These are phyloP conservation scores for Epichloe aotearoae DNA, from an alignment of 2,329 filamentous ascomycete species.

Conservation along the genomic window DNA sequence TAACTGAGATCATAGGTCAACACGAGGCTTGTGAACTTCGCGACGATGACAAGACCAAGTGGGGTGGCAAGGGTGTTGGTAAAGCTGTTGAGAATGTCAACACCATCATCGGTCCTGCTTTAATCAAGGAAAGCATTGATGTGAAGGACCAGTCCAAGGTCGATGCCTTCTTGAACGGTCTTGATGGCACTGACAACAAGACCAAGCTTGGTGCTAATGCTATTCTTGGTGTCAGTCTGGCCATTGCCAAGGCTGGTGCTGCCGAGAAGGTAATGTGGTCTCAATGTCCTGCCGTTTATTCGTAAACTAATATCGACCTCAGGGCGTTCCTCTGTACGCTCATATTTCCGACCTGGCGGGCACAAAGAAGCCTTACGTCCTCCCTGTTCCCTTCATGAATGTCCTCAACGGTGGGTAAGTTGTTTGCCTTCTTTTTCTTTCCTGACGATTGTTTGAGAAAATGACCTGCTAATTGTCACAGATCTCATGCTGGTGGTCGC, in stretches of 20 bases:
- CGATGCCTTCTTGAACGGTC: constrained; percentile 73
- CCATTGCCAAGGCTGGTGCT: constrained; percentile 77
- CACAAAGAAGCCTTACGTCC: constrained; percentile 84
- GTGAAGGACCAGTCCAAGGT: constrained; percentile 78
- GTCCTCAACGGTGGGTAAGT: constrained; percentile 64
- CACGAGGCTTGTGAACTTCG: constrained; percentile 87
- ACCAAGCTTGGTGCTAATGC: constrained; percentile 79
- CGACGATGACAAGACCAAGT: constrained; percentile 77
- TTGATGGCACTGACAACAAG: constrained; percentile 79
- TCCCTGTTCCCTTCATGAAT: constrained; percentile 88
- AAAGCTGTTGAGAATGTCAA: constrained; percentile 85
- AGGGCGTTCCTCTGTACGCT: constrained; percentile 72
- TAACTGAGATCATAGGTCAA: constrained; percentile 45
- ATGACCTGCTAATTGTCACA: constrained; percentile 9
- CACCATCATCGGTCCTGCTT: constrained; percentile 60
- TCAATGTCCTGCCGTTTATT: neutral
- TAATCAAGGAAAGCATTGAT: constrained; percentile 73
- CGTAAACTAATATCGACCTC: neutral
- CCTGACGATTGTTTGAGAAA: neutral
- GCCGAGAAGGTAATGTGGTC: constrained; percentile 56
- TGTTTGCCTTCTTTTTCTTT: neutral
- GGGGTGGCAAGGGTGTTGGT: constrained; percentile 75
- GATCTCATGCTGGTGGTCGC: constrained; percentile 94
- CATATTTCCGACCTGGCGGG: constrained; percentile 79
- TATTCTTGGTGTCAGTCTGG: constrained; percentile 74